Evolutionary conservation across 805 yeast species (phyloP), one percentile per base, ranked within the genome.

Genomic region (Ogataea kodamae): DNA sequence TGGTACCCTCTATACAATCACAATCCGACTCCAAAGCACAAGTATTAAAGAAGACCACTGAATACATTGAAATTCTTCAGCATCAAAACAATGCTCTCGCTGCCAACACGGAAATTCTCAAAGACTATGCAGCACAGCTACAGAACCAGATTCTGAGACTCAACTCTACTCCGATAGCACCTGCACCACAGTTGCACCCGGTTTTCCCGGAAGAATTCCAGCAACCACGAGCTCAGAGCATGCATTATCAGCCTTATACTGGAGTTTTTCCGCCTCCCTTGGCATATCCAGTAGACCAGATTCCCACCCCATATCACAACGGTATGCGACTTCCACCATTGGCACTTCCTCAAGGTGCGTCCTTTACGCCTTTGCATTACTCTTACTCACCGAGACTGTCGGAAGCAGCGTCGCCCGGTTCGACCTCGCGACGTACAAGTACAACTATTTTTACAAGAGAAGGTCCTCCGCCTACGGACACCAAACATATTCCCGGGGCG

Each of bases 11-110:
- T 11, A 54, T 69, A 25, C 52, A 63, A 20, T 58, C 64, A 10
- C 56, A 65, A 5, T 65, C 61, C 41, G 72, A 65, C 35, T 67
- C 72, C n/a, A 68, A 68, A 44, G 71, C 72, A 0, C 59, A 57
- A 32, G 62, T 67, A 10, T 52, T 68, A 28, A 62, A 57, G 26
- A 65, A 66, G 45, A 59, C 69, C 1, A 65, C 62, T 6, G 68
- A 64, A 31, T 66, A 68, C 43, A 68, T 68, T 27, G 59, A 62
- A 19, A 39, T 53, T 5, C 46, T 68, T 22, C 67, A 68, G 28
- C 50, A 40, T 14, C 61, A 61, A 30, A 39, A 52, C 19, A 38
- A 37, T 4, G 40, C 37, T 6, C 31, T 60, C 17, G 33, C 49
- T 18, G 31, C 41, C 6, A 42, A 50, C 18, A 26, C 46, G 12